A percentile compares a stretch with the other conserved stretches of the same genome.
Evolutionary conservation across 2,329 filamentous ascomycete species (phyloP).

Genomic region (Canariomyces notabilis): DNA sequence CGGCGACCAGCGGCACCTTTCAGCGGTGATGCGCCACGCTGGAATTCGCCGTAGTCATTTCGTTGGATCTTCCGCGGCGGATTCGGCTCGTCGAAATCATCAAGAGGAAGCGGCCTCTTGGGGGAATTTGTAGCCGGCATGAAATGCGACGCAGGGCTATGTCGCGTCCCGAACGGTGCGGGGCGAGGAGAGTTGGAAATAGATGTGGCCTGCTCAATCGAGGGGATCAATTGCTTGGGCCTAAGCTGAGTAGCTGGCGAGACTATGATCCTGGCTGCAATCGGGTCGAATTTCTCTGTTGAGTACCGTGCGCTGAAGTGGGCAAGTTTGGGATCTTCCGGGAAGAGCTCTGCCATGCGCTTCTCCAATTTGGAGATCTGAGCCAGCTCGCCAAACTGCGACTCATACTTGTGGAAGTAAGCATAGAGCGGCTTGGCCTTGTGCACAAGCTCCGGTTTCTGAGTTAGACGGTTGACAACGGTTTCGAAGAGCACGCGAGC

Average conservation of each 20-base stretch:
- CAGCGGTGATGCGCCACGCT: constrained; percentile 83
- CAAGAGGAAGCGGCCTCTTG: constrained; percentile 57
- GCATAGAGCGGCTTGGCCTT: constrained; percentile 82
- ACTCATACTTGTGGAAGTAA: constrained; percentile 94
- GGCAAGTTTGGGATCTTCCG: constrained; percentile 71
- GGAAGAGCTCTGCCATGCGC: constrained; percentile 90
- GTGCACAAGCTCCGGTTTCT: constrained; percentile 66
- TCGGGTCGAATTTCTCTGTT: constrained; percentile 71
- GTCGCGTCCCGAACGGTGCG: constrained; percentile 27
- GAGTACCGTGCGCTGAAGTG: constrained; percentile 75
- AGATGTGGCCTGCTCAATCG: constrained; percentile 47
- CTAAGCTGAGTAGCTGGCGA: constrained; percentile 74
- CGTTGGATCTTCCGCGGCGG: constrained; percentile 82
- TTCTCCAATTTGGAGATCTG: constrained; percentile 88
- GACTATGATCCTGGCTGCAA: constrained; percentile 73
- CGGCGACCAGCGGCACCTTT: constrained; percentile 86
- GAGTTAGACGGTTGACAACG: constrained; percentile 74
- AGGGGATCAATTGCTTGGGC: constrained; percentile 51
- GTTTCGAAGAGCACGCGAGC: constrained; percentile 95
- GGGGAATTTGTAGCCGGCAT: constrained; percentile 48
- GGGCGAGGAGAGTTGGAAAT: constrained; percentile 42
- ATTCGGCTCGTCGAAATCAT: constrained; percentile 68
- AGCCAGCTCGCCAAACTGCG: constrained; percentile 84
- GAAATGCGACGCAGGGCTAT: constrained; percentile 46
- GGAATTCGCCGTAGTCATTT: constrained; percentile 73